These are phyloP conservation scores for Capsella rubella DNA, from an alignment of 441 rosid genomes.

Conservation along the genomic window DNA sequence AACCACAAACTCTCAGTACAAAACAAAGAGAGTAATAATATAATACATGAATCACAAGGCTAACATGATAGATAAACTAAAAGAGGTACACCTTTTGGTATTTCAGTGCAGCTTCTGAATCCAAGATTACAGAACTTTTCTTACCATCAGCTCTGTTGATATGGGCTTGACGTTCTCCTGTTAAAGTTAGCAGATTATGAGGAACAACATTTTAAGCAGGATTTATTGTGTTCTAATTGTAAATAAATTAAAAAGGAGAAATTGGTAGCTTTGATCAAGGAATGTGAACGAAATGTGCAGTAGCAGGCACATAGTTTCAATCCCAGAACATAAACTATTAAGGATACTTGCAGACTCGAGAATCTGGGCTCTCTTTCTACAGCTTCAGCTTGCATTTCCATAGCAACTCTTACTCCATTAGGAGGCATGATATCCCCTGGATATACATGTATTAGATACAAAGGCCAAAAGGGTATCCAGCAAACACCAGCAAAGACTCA, in stretches of 20 bases:
- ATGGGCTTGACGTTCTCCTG: slow-evolving; percentile 92
- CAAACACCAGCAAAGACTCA: not conserved
- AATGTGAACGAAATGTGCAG: not conserved
- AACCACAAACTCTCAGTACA: too few relatives aligned
- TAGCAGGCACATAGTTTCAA: slow-evolving; percentile 8
- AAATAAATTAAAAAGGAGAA: too few relatives aligned
- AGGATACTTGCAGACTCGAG: slow-evolving; percentile 84
- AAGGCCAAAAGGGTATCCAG: slow-evolving; percentile 9
- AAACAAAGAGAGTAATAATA: too few relatives aligned
- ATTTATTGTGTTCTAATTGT: not conserved
- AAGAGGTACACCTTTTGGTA: too few relatives aligned
- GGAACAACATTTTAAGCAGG: not conserved
- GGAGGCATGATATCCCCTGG: slow-evolving; percentile 98
- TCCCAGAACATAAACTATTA: slow-evolving; percentile 5
- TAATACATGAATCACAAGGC: too few relatives aligned
- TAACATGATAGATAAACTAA: too few relatives aligned
- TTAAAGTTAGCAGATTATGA: slow-evolving; percentile 30
- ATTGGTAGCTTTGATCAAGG: slow-evolving; percentile 18
- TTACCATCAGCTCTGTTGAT: slow-evolving; percentile 86
- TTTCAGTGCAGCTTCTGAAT: slow-evolving; percentile 73
- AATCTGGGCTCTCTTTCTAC: slow-evolving; percentile 92
- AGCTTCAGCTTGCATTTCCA: slow-evolving; percentile 99
- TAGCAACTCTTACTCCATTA: slow-evolving; percentile 85
- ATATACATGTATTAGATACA: slow-evolving; percentile 23
- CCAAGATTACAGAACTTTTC: slow-evolving; percentile 68